A percentile compares a stretch with the other conserved stretches of the same genome.
phyloP scores from a whole-genome alignment of 371 early-diverging fungal genomes.

The Coemansia sp. region DNA sequence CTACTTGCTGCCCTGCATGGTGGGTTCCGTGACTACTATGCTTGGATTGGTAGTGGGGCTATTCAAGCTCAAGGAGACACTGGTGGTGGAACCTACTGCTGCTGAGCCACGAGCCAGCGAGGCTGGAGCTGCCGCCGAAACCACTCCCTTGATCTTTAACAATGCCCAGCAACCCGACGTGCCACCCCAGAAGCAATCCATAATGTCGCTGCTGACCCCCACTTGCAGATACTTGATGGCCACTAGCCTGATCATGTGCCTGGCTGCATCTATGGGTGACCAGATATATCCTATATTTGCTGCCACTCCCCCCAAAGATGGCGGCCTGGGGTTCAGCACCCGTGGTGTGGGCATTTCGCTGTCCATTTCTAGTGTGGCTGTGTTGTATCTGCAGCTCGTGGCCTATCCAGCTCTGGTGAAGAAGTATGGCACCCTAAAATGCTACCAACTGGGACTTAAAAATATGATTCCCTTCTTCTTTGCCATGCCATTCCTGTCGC shows the following conservation, averaged over 20 bases:
- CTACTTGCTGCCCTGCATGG: constrained; percentile 80
- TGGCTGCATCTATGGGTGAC: constrained; percentile 70
- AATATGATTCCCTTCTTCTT: constrained; percentile 53
- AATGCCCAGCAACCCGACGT: not conserved
- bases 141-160: not conserved
- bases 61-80: constrained; percentile 75
- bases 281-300: constrained; percentile 68
- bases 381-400: constrained; percentile 57
- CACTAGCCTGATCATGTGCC: constrained; percentile 50
- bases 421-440: constrained; percentile 51
- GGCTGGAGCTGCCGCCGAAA: not conserved
- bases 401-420: constrained; percentile 55
- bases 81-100: constrained; percentile 2
- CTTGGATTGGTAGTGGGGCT: constrained; percentile 65
- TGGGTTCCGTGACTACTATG: constrained; percentile 59
- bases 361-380: constrained; percentile 55
- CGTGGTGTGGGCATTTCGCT: constrained; percentile 59
- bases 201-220: constrained; percentile 15
- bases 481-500: constrained; percentile 50
- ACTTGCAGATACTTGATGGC: constrained; percentile 9
- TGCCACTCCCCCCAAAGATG: constrained; percentile 54
- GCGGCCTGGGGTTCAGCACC: constrained; percentile 61
- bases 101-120: not conserved
- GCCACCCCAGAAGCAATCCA: not conserved
- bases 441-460: constrained; percentile 55